Base-by-base conservation (phyloP, 2,329 filamentous ascomycete species). In the Stemphylium beticola region DNA sequence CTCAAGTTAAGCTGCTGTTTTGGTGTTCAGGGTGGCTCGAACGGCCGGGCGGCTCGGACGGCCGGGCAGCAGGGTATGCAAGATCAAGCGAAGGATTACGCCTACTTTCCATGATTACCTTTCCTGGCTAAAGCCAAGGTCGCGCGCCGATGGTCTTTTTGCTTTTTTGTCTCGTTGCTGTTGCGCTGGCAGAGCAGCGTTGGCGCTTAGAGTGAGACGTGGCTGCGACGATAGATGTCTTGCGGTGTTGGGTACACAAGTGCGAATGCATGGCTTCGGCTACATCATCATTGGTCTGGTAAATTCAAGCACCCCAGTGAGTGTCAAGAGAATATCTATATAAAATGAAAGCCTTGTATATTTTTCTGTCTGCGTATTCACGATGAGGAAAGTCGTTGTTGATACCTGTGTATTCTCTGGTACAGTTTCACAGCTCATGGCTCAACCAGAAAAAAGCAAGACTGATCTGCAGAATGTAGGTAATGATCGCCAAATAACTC, bases 1-100 rank as follows among this genome's bases (percentile, higher is more conserved):
- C n/a, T n/a, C n/a, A n/a, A n/a, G n/a, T n/a, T n/a, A n/a, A n/a
- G n/a, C n/a, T n/a, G n/a, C n/a, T n/a, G n/a, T n/a, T n/a, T n/a
- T n/a, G n/a, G n/a, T n/a, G n/a, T n/a, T n/a, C n/a, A n/a, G n/a
- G n/a, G n/a, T n/a, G n/a, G n/a, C n/a, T n/a, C n/a, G n/a, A n/a
- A n/a, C n/a, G n/a, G n/a, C n/a, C n/a, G n/a, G n/a, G n/a, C n/a
- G n/a, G n/a, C n/a, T n/a, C n/a, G n/a, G n/a, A n/a, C n/a, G n/a
- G n/a, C n/a, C n/a, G n/a, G n/a, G n/a, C n/a, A n/a, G n/a, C n/a
- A n/a, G n/a, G n/a, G n/a, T n/a, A n/a, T 44, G 52, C 47, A 41
- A 46, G 41, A 51, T 46, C 36, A 46, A 46, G 47, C 47, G 52
- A 51, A 50, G 47, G 52, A 55, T 45, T 41, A 29, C 47, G 52